Percentiles rank a stretch among this genome's conserved stretches.
Conservation (phyloP, 1,284 basidiomycete genomes). For the Ustilago xerochloae region DNA sequence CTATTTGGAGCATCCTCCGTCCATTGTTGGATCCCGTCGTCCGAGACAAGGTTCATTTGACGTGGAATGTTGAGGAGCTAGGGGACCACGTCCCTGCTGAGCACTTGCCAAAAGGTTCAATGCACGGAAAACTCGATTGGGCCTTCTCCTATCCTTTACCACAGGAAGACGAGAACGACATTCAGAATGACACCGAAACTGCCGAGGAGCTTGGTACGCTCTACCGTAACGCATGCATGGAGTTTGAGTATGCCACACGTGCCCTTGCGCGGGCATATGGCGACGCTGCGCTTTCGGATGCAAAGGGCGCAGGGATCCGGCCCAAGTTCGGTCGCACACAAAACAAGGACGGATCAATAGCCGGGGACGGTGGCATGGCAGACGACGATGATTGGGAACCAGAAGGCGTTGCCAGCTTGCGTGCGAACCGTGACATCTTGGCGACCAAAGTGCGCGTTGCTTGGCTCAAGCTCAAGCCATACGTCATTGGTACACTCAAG, state of each 20-base stretch:
- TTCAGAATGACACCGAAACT: constrained; percentile 38
- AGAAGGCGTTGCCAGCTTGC: constrained; percentile 38
- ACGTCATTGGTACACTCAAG: constrained; percentile 54
- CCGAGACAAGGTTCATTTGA: constrained; percentile 61
- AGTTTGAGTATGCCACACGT: constrained; percentile 57
- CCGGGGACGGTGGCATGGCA: constrained; percentile 1
- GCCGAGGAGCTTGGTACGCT: constrained; percentile 27
- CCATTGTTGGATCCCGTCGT: constrained; percentile 63
- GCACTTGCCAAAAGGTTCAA: constrained; percentile 50
- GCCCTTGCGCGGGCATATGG: constrained; percentile 46
- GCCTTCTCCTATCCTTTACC: constrained; percentile 51
- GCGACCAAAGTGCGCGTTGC: constrained; percentile 62
- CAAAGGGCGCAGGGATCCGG: constrained; percentile 22
- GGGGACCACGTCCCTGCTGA: constrained; percentile 49
- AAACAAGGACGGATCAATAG: constrained; percentile 11
- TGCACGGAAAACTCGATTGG: constrained; percentile 58
- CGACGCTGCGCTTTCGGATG: constrained; percentile 31
- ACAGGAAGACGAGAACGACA: constrained; percentile 51
- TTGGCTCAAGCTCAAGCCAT: constrained; percentile 58
- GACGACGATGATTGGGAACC: constrained; percentile 50
- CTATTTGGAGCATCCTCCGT: constrained; percentile 61
- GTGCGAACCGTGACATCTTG: constrained; percentile 58
- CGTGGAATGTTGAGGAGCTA: constrained; percentile 56
- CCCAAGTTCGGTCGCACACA: constrained; percentile 22
- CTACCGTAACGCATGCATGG: constrained; percentile 40